Conservation (phyloP, 805 yeast species). For the Ogataea henricii region DNA sequence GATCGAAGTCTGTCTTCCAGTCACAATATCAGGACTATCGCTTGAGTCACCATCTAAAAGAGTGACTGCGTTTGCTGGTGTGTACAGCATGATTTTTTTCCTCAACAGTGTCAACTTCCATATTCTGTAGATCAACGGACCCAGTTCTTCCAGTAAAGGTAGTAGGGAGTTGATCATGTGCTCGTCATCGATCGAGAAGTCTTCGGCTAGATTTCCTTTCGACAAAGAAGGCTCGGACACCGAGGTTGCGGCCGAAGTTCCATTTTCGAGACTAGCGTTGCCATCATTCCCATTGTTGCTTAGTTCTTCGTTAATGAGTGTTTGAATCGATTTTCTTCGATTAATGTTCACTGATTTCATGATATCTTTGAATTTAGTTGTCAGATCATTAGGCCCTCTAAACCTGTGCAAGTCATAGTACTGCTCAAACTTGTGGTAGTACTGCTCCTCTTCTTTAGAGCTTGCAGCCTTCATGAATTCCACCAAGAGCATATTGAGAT, state of each 20-base stretch:
- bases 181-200: conserved; percentile 26
- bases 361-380: conserved; percentile 25
- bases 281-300: conserved; percentile 16
- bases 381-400: conserved; percentile 31
- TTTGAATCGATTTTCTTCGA: conserved; percentile 26
- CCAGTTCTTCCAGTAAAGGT: conserved; percentile 49
- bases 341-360: conserved; percentile 24
- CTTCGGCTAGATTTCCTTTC: conserved; percentile 12
- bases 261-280: conserved; percentile 15
- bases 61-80: conserved; percentile 26
- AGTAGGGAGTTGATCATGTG: conserved; percentile 52
- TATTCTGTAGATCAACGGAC: conserved; percentile 64
- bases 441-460: conserved; percentile 20
- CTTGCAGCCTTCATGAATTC: conserved; percentile 29
- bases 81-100: conserved; percentile 51
- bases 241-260: conserved; percentile 22
- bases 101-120: conserved; percentile 67
- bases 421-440: conserved; percentile 25
- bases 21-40: conserved; percentile 10
- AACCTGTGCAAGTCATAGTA: conserved; percentile 35
- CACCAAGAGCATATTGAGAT: conserved; percentile 35
- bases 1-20: conserved; percentile 28
- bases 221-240: conserved; percentile 18
- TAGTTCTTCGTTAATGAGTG: conserved; percentile 20
- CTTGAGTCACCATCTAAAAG: conserved; percentile 1